Evolutionary conservation across 352 stramenopile species (phyloP), one percentile per base, ranked within the genome.

Genomic region (Phytopythium kandeliae): DNA sequence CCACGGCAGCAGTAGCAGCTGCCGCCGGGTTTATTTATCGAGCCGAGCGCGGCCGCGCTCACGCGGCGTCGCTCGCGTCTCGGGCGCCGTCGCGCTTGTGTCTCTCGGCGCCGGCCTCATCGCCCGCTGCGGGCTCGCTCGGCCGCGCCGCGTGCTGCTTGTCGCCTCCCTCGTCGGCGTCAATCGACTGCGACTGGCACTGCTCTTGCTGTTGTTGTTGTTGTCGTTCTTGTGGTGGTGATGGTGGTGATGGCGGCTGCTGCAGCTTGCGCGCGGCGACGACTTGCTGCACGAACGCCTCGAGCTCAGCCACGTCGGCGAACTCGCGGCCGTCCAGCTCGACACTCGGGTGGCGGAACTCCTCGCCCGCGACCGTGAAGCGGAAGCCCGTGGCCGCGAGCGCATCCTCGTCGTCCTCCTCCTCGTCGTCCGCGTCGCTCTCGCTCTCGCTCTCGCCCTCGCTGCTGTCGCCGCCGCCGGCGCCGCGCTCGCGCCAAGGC

Each of bases 281-380:
- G 19, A 85, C 31, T 6, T 61, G 43, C 47, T 73, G 65, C 5
- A 86, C 69, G 33, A 86, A 86, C 5, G 16, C 45, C 28, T 86
- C 65, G 55, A 86, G 83, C 30, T 74, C 60, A 10, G 72, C 63
- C 19, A 86, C 51, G 16, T 71, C 64, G 3, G 61, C 62, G 38
- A 86, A 86, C 15, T 52, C 58, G n/a, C 70, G 63, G 13, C 68
- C 74, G 11, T 60, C 66, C 42, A 86, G 72, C 40, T 64, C 65
- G 19, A 64, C 55, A 44, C 76, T 86, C 16, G 67, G 63, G 36
- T 86, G 74, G 21, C 61, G 65, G 51, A 86, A 86, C 46, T 73
- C 63, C 42, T 86, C 71, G 4, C 71, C 74, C 5, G 57, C 71
- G 1, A 86, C 74, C 49, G 78, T 56, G 52, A 86, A 86, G 12